Conservation (phyloP, 2,329 filamentous ascomycete genomes). For the Diplodia intermedia region DNA sequence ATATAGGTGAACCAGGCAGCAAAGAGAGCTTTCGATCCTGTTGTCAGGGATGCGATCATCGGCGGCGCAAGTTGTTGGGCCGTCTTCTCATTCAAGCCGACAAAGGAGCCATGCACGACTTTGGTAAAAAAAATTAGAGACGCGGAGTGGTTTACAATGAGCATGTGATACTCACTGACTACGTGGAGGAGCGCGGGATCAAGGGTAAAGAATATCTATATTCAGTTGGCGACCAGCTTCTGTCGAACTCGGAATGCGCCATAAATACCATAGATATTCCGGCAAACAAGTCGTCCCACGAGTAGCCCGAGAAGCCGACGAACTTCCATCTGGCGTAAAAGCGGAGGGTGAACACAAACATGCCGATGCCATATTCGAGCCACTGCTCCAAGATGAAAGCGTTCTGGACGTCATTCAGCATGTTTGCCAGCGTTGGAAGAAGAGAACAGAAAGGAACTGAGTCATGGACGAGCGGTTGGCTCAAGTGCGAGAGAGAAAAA, state of each 20-base stretch:
- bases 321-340: slow-evolving; percentile 50
- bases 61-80: slow-evolving; percentile 42
- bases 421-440: background rate
- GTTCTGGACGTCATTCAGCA: slow-evolving; percentile 1
- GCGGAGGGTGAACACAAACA: slow-evolving; percentile 48
- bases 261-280: slow-evolving; percentile 39
- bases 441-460: background rate
- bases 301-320: slow-evolving; percentile 43
- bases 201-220: background rate
- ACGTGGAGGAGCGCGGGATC: background rate
- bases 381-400: slow-evolving; percentile 38
- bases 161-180: background rate
- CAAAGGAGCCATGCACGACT: slow-evolving; percentile 16
- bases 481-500: too few relatives aligned
- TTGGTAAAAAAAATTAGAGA: background rate
- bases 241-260: background rate
- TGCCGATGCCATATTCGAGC: slow-evolving; percentile 53
- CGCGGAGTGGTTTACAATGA: background rate
- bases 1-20: slow-evolving; percentile 54
- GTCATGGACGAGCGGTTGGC: background rate
- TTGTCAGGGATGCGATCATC: slow-evolving; percentile 41
- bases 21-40: slow-evolving; percentile 47
- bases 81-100: slow-evolving; percentile 34
- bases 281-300: slow-evolving; percentile 55
- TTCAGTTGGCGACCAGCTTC: background rate